These are phyloP conservation scores for Flaveria linearis DNA, from an alignment of 129 eudicot genomes.

Conservation along the genomic window DNA sequence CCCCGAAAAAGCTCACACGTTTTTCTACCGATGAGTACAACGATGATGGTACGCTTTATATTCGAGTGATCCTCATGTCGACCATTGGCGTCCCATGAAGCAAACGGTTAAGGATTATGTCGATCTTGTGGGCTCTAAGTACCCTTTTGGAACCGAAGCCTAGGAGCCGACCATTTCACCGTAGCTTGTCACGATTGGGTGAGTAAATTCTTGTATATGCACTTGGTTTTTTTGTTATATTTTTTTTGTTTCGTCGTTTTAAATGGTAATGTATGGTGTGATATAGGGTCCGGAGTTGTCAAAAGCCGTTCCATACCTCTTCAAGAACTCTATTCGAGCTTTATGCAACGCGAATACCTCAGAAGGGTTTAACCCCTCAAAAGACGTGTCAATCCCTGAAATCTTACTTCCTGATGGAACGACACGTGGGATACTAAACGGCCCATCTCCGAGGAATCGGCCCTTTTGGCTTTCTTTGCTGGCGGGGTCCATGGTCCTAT, in stretches of 20 bases:
- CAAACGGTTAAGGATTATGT: conserved; percentile 47
- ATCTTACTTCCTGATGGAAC: conserved; percentile 60
- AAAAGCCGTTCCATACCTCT: conserved; percentile 46
- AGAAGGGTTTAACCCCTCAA: conserved; percentile 58
- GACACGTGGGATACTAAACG: conserved; percentile 43
- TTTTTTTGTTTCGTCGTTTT: not conserved
- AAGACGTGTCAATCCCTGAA: conserved; percentile 78
- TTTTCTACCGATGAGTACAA: conserved; percentile 56
- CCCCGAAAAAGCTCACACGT: conserved; percentile 55
- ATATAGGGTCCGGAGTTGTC: conserved; percentile 75
- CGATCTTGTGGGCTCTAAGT: conserved; percentile 45
- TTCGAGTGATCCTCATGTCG: conserved; percentile 43
- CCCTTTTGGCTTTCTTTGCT: conserved; percentile 69
- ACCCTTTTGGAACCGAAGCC: conserved; percentile 65
- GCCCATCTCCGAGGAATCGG: conserved; percentile 60
- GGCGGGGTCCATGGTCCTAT: conserved; percentile 85
- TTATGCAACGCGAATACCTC: conserved; percentile 83
- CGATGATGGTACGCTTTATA: conserved; percentile 48
- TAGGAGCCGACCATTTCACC: conserved; percentile 65
- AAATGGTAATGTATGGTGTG: not conserved
- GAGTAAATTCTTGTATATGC: not conserved
- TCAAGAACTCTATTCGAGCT: conserved; percentile 65
- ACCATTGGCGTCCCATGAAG: conserved; percentile 58
- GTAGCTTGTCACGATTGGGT: conserved; percentile 78
- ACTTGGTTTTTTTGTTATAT: not conserved